Evolutionary conservation across 176 grass and related monocot genomes (phyloP).

Genomic region (Carex pumila): DNA sequence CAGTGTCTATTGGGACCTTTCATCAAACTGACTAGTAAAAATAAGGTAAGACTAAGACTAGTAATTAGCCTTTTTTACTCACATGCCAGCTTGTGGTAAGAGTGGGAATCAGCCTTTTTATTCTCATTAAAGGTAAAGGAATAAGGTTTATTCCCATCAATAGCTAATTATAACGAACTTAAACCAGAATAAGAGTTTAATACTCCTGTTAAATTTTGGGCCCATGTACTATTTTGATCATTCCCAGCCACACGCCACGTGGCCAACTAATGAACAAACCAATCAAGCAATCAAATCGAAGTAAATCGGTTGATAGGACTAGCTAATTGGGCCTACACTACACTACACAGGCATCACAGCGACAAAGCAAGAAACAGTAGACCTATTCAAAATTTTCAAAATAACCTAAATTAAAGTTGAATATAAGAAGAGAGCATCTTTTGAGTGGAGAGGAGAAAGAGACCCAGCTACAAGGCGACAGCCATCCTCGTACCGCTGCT

Average conservation of each 20-base stretch:
- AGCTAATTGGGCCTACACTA: background rate
- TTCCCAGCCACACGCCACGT: background rate
- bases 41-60: background rate
- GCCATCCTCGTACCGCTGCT: constrained; percentile 90
- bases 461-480: constrained; percentile 81
- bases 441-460: background rate
- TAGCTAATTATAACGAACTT: background rate
- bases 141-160: background rate
- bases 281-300: background rate
- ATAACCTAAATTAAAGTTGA: background rate
- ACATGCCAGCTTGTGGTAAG: background rate
- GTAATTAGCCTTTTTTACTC: background rate
- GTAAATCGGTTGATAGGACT: background rate
- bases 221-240: background rate
- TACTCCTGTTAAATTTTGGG: background rate
- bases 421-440: background rate
- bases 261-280: background rate
- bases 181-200: background rate
- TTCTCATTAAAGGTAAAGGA: background rate
- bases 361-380: background rate
- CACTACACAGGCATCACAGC: background rate
- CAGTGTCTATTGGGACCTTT: background rate
- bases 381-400: background rate
- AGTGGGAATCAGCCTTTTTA: background rate
- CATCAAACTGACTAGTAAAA: background rate